Base-by-base conservation (phyloP, 2,329 filamentous ascomycete genomes). In the Paecilomyces dactylethromorphus region DNA sequence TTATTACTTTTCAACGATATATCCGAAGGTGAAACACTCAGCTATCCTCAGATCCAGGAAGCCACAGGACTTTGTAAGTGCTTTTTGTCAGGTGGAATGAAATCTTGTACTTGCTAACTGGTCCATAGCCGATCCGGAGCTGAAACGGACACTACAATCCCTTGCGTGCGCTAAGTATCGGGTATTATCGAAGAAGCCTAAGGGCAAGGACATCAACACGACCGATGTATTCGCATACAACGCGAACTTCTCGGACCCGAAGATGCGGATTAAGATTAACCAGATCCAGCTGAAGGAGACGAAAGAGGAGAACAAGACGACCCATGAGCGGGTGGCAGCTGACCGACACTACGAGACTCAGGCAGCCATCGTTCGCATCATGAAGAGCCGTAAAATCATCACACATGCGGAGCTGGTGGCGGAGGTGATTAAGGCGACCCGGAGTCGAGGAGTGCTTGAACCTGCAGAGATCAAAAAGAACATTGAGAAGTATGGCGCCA, bases 241-340 rank as follows among this genome's bases (percentile, higher is more conserved):
- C 77, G 75, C 82, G 52, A 72, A 73, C 15, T 99, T 99, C 75
- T 79, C 79, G 2, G 89, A 97, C 69, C 83, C 87, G 21, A 96
- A 94, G 74, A 89, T 90, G 75, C 87, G 92, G 58, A 87, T 99
- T 77, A 99, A 99, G 80, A 97, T 99, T 80, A 99, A 97, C 77
- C 93, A 97, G 76, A 94, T 99, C 66, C 94, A 99, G 76, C 84
- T 97, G 55, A 95, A 94, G 76, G 94, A 99, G 77, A 97, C 94
- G 0, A 90, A 89, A 68, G 89, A 93, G 69, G 94, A 99, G 76
- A 97, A 97, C 77, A 90, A 92, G 75, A 91, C 89, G 67, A 97
- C 92, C 1, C 92, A 97, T 74, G 89, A 96, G 74, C 85, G 91
- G 51, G 91, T 99, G 3, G 88, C 87, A 0, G 89, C 90, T 56